These are phyloP conservation scores for Isatis tinctoria DNA, from an alignment of 345 rosid genomes.

Conservation along the genomic window DNA sequence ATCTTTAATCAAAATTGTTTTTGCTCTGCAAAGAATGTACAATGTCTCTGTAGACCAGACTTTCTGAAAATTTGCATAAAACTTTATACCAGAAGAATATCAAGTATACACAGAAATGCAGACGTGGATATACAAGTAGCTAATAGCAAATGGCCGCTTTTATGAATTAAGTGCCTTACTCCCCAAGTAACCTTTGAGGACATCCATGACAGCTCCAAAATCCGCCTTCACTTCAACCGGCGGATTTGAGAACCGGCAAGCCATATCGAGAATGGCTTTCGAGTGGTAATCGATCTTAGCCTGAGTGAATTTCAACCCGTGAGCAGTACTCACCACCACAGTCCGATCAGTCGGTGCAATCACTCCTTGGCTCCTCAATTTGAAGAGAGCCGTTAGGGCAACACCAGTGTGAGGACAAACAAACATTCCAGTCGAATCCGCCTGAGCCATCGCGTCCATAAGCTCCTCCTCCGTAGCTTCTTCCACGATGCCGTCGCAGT, in stretches of 20 bases:
- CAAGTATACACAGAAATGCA: not conserved
- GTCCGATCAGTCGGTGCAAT: slow-evolving; percentile 58
- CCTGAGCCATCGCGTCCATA: slow-evolving; percentile 84
- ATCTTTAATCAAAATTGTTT: not conserved
- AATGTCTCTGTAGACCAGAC: not conserved
- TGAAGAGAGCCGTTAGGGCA: slow-evolving; percentile 67
- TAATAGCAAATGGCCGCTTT: not conserved
- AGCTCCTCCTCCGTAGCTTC: slow-evolving; percentile 81
- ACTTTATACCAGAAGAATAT: not conserved
- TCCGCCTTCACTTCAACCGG: slow-evolving; percentile 68
- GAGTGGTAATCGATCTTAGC: slow-evolving; percentile 76
- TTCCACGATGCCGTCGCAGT: slow-evolving; percentile 68
- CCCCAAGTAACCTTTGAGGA: slow-evolving; percentile 50
- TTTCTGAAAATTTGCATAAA: not conserved
- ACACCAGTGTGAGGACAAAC: slow-evolving; percentile 87
- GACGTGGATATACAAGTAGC: not conserved
- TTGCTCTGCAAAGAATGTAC: not conserved
- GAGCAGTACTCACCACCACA: slow-evolving; percentile 81
- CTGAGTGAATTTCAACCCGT: slow-evolving; percentile 71
- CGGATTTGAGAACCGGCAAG: slow-evolving; percentile 61
- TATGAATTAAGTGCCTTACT: slow-evolving; percentile 34
- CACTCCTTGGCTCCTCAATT: slow-evolving; percentile 64
- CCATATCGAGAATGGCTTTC: slow-evolving; percentile 57
- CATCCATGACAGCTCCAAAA: slow-evolving; percentile 78
- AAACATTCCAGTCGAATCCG: slow-evolving; percentile 89